Evolutionary conservation across 139 green algal genomes (phyloP), one percentile per base, ranked within the genome.

Genomic region (Tetradesmus lagerheimii): DNA sequence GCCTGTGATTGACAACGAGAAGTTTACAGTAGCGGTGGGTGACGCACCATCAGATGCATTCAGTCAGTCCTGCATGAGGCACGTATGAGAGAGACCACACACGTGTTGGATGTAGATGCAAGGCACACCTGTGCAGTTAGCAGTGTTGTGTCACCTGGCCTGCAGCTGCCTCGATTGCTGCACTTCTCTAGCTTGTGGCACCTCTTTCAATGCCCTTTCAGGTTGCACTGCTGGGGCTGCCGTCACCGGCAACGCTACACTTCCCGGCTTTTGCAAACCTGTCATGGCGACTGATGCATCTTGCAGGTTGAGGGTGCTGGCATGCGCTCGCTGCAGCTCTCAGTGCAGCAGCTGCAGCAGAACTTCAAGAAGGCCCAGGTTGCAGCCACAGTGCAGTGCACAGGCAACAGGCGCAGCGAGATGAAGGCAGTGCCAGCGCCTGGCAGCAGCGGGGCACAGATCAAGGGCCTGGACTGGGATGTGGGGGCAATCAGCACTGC

Each of bases 401-500:
- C 94, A 77, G 97, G 97, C 87, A 99, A 99, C 93, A 92, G 97
- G 31, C 94, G 97, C 31, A 93, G 93, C 20, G 95, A 97, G 80
- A 94, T 98, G 92, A 95, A 94, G 43, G 84, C 53, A 0, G 80
- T 94, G n/a, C 57, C 77, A 25, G 41, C 76, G 25, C 87, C 87
- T 34, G 87, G 86, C 14, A 79, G 80, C 57, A 41, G 62, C 9
- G 64, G 38, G 25, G 34, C 62, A 0, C 11, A 64, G 27, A 93
- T 97, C 67, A 96, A 98, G 90, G 96, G 97, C 8, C 90, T 98
- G 57, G 94, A 96, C 53, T 99, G 97, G 96, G 94, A 94, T 50
- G 81, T 90, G 3, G 96, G 93, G 5, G 95, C 96, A 29, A 97
- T 97, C 39, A 92, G 93, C 29, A 98, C 94, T 25, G 95, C 96